Percentiles rank a stretch among this genome's conserved stretches.
Evolutionary conservation across 2,329 filamentous ascomycete genomes (phyloP).

Genomic region (Eutypa lata): DNA sequence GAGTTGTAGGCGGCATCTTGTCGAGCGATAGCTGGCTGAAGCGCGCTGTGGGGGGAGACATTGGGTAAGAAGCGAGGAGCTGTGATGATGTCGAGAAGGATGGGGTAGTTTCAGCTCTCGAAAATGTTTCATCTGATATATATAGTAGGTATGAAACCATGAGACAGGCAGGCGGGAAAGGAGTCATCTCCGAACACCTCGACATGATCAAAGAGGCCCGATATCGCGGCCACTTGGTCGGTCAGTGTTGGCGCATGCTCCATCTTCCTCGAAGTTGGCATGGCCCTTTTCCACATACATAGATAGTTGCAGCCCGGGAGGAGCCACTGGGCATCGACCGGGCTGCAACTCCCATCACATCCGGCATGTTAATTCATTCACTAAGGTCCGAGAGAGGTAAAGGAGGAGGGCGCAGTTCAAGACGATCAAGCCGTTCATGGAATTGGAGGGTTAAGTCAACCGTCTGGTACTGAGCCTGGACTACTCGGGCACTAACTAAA

Average conservation of each 20-base stretch:
- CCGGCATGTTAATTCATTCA: neutral
- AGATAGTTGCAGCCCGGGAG: slow-evolving; percentile 11
- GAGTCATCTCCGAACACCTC: neutral
- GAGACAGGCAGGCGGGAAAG: slow-evolving; percentile 6
- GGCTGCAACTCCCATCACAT: neutral
- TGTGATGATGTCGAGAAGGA: slow-evolving; percentile 10
- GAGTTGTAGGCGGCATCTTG: slow-evolving; percentile 35
- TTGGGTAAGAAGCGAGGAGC: slow-evolving; percentile 22
- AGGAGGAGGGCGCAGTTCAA: neutral
- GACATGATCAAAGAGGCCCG: slow-evolving; percentile 18
- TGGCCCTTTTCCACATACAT: slow-evolving; percentile 3
- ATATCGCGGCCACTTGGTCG: slow-evolving; percentile 16
- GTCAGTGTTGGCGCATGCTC: slow-evolving; percentile 19
- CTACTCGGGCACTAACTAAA: neutral
- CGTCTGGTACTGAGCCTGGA: neutral
- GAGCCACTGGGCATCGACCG: slow-evolving; percentile 6
- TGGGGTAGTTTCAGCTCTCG: slow-evolving; percentile 4
- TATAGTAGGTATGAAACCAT: slow-evolving; percentile 10
- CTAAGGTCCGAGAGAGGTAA: neutral
- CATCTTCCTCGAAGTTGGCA: slow-evolving; percentile 16
- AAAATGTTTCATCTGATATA: slow-evolving; percentile 18
- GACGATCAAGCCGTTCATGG: neutral
- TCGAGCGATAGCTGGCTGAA: slow-evolving; percentile 41
- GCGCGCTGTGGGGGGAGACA: slow-evolving; percentile 30
- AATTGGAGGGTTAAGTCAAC: neutral